Evolutionary conservation across 768 basidiomycete species (phyloP), one percentile per base, ranked within the genome.

Genomic region (Suillus tomentosus): DNA sequence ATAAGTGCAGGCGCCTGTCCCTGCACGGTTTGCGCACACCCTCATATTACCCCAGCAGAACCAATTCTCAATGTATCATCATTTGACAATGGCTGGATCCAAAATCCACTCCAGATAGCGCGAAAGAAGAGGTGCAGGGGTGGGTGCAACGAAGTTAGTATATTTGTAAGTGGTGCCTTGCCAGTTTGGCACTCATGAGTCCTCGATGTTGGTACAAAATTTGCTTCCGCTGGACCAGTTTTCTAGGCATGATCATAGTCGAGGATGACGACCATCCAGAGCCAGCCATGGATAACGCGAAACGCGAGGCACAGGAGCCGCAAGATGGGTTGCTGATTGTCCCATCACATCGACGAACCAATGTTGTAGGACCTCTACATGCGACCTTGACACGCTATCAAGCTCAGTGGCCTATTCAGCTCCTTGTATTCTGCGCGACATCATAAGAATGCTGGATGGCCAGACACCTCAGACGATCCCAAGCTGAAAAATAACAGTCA

Each of bases 1-100:
- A 47, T 61, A 24, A 51, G 42, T 11, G 22, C 6, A 36, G 39
- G 39, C 58, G 63, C 63, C 10, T 54, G 45, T 50, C 27, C 47
- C 59, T 31, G 31, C 31, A 31, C 31, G 31, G 31, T 31, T 31
- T 27, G 13, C 3, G 14, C 15, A 58, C 13, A 13, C 55, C 40
- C 39, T 10, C 17, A 53, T 15, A 22, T 40, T 13, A 50, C 51
- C 55, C 55, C 59, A 59, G 59, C 31, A 50, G 63, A 51, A 64
- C 34, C 45, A 43, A 22, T 31, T 9, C 13, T 40, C 54, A 11
- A 27, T 13, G 42, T 3, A 47, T 22, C 14, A 53, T 17, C 51
- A 31, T 53, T 19, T 15, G 51, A 53, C 53, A n/a, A 36, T 34
- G 19, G 17, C 19, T 34, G 5, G 2, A 54, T n/a, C 19, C 34